A percentile compares a stretch with the other conserved stretches of the same genome.
phyloP scores from a whole-genome alignment of 2,329 filamentous ascomycete genomes.

The Decorospora gaudefroyi region DNA sequence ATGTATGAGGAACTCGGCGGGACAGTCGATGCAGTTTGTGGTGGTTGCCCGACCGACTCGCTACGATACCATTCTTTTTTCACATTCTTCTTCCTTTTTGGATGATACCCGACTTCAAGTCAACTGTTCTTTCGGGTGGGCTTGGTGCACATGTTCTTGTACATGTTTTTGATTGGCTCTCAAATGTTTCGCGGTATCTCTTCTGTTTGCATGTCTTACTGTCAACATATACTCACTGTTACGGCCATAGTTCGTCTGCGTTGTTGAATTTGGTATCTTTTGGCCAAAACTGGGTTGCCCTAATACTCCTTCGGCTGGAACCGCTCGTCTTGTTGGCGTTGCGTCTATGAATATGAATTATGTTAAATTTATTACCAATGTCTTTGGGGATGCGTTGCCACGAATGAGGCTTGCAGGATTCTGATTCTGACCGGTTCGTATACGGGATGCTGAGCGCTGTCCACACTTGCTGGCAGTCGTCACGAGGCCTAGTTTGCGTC shows the following conservation, averaged over 20 bases:
- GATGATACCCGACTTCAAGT: constrained; percentile 30
- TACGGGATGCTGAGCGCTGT: background rate
- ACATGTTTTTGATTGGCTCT: constrained; percentile 16
- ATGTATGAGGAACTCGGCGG: constrained; percentile 11
- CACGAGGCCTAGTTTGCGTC: background rate
- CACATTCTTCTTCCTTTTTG: constrained; percentile 19
- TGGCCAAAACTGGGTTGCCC: constrained; percentile 23
- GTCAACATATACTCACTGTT: constrained; percentile 16
- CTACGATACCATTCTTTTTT: constrained; percentile 18
- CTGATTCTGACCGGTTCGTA: background rate
- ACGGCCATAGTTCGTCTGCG: constrained; percentile 14
- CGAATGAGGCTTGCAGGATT: constrained; percentile 10
- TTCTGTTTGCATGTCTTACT: constrained; percentile 17
- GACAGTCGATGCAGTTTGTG: constrained; percentile 2
- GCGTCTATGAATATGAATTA: constrained; percentile 20
- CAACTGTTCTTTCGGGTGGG: constrained; percentile 25
- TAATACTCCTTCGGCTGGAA: constrained; percentile 38
- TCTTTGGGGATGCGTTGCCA: background rate
- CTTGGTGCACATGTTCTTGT: constrained; percentile 22
- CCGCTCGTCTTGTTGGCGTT: constrained; percentile 24
- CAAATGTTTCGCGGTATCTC: no score
- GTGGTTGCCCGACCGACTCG: background rate
- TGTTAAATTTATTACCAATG: constrained; percentile 8
- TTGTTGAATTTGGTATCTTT: constrained; percentile 28
- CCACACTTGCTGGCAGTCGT: background rate